These are phyloP conservation scores for Blastobotrys proliferans DNA, from an alignment of 1,139 yeast genomes.

Conservation along the genomic window DNA sequence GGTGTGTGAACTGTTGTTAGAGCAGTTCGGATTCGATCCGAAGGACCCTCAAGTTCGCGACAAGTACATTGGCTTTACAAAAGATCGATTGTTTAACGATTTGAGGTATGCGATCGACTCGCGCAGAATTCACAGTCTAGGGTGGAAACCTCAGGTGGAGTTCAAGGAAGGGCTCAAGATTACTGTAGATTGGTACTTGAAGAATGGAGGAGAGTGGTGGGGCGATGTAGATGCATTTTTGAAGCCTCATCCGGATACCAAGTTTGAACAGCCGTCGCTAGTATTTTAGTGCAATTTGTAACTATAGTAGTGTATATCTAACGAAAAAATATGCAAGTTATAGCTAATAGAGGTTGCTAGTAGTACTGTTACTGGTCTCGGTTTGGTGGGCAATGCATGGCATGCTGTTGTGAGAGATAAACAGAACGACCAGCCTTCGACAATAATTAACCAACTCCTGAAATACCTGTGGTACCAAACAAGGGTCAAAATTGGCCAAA, in stretches of 20 bases:
- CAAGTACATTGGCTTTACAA: slow-evolving; percentile 35
- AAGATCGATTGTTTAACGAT: slow-evolving; percentile 53
- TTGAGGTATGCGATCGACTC: slow-evolving; percentile 43
- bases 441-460: neutral
- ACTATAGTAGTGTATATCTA: neutral
- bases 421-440: neutral
- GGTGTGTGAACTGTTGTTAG: slow-evolving; percentile 30
- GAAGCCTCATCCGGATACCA: slow-evolving; percentile 28
- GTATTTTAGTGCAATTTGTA: neutral
- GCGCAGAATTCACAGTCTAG: slow-evolving; percentile 38
- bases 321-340: neutral
- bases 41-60: slow-evolving; percentile 16
- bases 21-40: slow-evolving; percentile 27
- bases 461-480: neutral
- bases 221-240: slow-evolving; percentile 27
- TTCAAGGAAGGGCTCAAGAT: slow-evolving; percentile 39
- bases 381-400: neutral
- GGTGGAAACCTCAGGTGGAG: slow-evolving; percentile 45
- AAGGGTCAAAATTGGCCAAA: neutral
- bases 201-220: slow-evolving; percentile 29
- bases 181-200: slow-evolving; percentile 37
- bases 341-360: neutral
- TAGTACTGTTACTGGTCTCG: neutral
- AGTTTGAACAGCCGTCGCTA: slow-evolving; percentile 9
- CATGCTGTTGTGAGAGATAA: slow-evolving; percentile 1